Evolutionary conservation across 768 basidiomycete species (phyloP), one percentile per base, ranked within the genome.

Genomic region (Collybiopsis luxurians): DNA sequence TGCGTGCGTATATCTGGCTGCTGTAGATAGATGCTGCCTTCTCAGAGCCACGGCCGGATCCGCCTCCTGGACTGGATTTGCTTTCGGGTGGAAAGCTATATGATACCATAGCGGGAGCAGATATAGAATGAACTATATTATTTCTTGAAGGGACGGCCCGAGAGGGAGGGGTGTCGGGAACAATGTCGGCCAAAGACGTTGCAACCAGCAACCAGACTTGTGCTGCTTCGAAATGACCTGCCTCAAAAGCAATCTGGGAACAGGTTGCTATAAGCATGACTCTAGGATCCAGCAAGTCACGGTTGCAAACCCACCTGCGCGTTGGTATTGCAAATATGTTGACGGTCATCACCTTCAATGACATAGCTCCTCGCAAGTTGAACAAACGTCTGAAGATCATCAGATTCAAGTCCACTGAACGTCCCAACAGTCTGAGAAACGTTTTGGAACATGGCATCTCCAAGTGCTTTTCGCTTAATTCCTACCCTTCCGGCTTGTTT

Each of bases 131-230:
- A 2, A 66, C 55, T 19, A 79, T 63, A 61, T 67, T 24, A 64
- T 66, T 15, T 60, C 57, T 61, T 55, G 64, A 17, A 58, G 65
- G 40, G 53, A 61, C 11, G 48, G 57, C 43, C 44, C 40, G 67
- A 40, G 59, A 59, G 3, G 66, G 67, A 19, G 53, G 46, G n/a
- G 51, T 24, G 43, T 70, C 66, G 7, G 81, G 82, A 17, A 79
- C 59, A 46, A 82, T 66, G 51, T 85, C 77, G 0, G 73, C 72
- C 19, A 90, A 69, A 2, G 85, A 75, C 15, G 83, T 82, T 12
- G 74, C 78, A 19, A 93, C 67, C 1, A 92, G 69, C 9, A 82
- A 61, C 91, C 91, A 93, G 2, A 76, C 75, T 61, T 90, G 86
- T 1, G 84, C 85, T 2, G 80, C 79, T 3, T 79, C 72, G 26